These are phyloP conservation scores for Trametes gibbosa DNA, from an alignment of 768 basidiomycete genomes.

Conservation along the genomic window DNA sequence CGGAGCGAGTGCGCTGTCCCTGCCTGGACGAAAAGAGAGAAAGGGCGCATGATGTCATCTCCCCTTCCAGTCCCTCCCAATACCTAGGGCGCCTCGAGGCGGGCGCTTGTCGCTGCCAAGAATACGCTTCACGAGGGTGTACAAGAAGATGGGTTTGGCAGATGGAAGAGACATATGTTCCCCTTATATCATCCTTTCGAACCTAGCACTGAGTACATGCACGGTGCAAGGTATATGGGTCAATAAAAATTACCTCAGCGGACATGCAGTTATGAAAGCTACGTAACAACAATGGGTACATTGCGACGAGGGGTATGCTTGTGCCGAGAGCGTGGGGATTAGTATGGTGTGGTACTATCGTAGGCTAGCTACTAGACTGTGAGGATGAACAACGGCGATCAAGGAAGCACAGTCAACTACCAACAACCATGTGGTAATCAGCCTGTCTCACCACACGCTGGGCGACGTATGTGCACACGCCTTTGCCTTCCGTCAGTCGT, in stretches of 20 bases:
- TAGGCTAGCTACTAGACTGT: conserved; percentile 10
- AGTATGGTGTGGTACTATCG: conserved; percentile 4
- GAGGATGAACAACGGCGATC: conserved; percentile 19
- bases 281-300: conserved; percentile 15
- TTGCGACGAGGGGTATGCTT: conserved; percentile 17
- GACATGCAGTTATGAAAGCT: background rate
- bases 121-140: no score
- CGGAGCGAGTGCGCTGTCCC: background rate
- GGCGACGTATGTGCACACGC: background rate
- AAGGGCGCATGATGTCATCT: conserved; percentile 13
- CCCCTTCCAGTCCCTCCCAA: background rate
- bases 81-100: background rate
- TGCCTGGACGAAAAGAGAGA: conserved; percentile 11
- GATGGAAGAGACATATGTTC: no score
- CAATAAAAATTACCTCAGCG: background rate
- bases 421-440: conserved; percentile 16
- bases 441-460: conserved; percentile 14
- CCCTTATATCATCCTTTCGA: no score
- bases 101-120: background rate
- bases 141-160: no score
- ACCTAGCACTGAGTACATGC: no score
- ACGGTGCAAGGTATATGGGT: no score
- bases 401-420: conserved; percentile 19
- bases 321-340: conserved; percentile 8
- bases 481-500: conserved; percentile 4